Conservation (phyloP, 768 basidiomycete species). For the Lentinula lateritia region DNA sequence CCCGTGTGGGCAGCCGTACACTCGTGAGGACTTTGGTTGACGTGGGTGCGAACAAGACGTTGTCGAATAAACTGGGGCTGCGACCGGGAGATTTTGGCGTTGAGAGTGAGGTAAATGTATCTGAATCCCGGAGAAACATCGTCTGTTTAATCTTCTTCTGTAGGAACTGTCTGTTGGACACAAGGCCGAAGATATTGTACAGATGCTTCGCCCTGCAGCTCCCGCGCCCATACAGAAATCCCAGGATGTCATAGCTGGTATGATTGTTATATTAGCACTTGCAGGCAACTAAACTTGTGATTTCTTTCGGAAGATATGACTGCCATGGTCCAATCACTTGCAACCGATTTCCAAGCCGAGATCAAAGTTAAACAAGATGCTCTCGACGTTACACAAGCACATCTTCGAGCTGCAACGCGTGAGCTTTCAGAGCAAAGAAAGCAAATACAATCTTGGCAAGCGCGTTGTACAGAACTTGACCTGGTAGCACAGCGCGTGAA, state of each 20-base stretch:
- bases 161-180: slow-evolving; percentile 69
- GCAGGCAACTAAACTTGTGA: background rate
- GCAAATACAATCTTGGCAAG: slow-evolving; percentile 74
- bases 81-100: slow-evolving; percentile 94
- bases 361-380: slow-evolving; percentile 82
- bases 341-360: slow-evolving; percentile 76
- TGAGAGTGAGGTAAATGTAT: slow-evolving; percentile 69
- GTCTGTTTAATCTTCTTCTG: background rate
- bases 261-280: slow-evolving; percentile 4
- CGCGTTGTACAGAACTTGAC: slow-evolving; percentile 71
- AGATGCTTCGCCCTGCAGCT: slow-evolving; percentile 67
- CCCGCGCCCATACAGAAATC: slow-evolving; percentile 81
- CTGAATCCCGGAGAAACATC: background rate
- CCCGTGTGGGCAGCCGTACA: slow-evolving; percentile 85
- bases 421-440: slow-evolving; percentile 88
- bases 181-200: slow-evolving; percentile 75
- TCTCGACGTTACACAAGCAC: slow-evolving; percentile 82
- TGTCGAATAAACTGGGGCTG: slow-evolving; percentile 90
- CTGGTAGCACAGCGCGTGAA: slow-evolving; percentile 73
- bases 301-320: slow-evolving; percentile 64
- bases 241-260: slow-evolving; percentile 79
- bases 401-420: slow-evolving; percentile 84
- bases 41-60: slow-evolving; percentile 84
- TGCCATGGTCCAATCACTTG: slow-evolving; percentile 73
- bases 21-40: slow-evolving; percentile 84